Percentiles rank a stretch among this genome's conserved stretches.
phyloP scores from a whole-genome alignment of 148 eudicot genomes.

The Cornus kousa region DNA sequence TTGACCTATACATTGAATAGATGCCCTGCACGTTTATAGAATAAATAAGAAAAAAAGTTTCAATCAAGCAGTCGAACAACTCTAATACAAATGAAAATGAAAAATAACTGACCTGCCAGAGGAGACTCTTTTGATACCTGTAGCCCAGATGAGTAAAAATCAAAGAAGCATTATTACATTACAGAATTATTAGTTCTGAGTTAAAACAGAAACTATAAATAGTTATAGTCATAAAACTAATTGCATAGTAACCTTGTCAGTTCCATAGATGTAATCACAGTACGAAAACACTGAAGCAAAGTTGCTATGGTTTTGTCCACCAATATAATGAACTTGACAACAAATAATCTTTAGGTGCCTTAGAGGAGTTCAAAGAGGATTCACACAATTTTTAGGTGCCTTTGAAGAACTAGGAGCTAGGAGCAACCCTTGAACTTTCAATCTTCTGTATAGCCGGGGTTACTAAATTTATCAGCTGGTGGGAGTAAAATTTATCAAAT shows the following conservation, averaged over 20 bases:
- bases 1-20: background rate
- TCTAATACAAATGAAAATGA: conserved; percentile 1
- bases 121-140: conserved; percentile 80
- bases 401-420: no score
- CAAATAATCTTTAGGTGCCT: no score
- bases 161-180: conserved; percentile 2
- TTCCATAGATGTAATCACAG: conserved; percentile 96
- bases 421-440: no score
- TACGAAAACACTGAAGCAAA: conserved; percentile 96
- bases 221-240: conserved; percentile 6
- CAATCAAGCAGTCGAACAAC: background rate
- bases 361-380: no score
- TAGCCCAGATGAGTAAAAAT: conserved; percentile 56
- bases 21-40: no score
- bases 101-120: conserved; percentile 56
- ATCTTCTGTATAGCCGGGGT: no score
- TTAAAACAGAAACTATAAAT: conserved; percentile 2
- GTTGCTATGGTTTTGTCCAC: conserved; percentile 96
- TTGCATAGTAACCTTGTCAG: conserved; percentile 70
- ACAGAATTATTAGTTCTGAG: conserved; percentile 18
- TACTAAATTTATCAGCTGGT: no score
- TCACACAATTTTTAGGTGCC: no score
- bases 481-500: no score
- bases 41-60: no score
- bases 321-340: conserved; percentile 61